Base-by-base conservation (phyloP, 1,284 basidiomycete genomes). In the Leccinum angustisporum region DNA sequence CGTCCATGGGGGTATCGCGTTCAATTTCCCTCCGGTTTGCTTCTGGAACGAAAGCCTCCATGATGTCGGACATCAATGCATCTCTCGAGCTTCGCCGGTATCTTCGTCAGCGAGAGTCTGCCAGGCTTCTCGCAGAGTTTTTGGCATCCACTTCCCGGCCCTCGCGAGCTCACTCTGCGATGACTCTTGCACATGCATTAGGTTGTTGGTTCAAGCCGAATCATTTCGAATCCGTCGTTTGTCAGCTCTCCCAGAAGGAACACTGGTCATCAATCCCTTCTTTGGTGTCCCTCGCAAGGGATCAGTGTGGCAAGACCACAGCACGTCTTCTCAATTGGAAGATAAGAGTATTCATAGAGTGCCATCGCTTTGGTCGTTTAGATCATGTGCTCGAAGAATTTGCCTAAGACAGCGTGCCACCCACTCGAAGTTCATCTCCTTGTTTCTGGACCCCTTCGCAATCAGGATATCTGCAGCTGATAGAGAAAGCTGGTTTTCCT, bases 301-400 rank as follows among this genome's bases (percentile, higher is more conserved):
- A 74, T 43, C 80, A 83, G 18, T 77, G 79, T 10, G 80, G 81
- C 55, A 77, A 75, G 59, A 78, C 81, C 1, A 86, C 83, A 3
- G 67, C 75, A 34, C 81, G 83, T 27, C 76, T 92, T 21, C 78
- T 92, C 66, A 86, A 92, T 72, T 91, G 88, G 89, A 82, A 81
- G 55, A 76, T 81, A 18, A 83, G 83, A 43, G 86, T 87, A 1
- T 70, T 84, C 50, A 72, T 86, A 62, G 86, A 90, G 69, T 76
- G 75, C 5, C 76, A 80, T 59, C 72, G 81, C 46, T 90, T 81
- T 67, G 70, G 73, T 27, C 68, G 69, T 9, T 75, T 91, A 40
- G 73, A 79, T 64, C 68, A 67, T 30, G 76, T 83, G 3, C 72
- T 88, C 58, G 70, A 77, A 53, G 79, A 84, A 58, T 90, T 88